Evolutionary conservation across 306 rosid species (phyloP).

Genomic region (Argentina anserina): DNA sequence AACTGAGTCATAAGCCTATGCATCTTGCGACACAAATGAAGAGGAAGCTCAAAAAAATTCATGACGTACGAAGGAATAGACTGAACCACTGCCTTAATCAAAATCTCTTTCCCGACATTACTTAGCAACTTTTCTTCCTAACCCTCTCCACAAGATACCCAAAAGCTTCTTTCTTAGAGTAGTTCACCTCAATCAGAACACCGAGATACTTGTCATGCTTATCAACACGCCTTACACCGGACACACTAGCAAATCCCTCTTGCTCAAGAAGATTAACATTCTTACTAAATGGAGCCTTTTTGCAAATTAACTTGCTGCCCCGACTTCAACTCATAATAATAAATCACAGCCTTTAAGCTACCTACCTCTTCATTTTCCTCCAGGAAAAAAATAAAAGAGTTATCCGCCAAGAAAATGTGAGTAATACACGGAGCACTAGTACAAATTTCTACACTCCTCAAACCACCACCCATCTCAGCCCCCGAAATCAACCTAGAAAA

Average conservation of each 20-base stretch:
- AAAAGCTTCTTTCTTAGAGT: not conserved
- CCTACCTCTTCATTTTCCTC: too few species aligned
- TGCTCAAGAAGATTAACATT: not conserved
- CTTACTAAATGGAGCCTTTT: not conserved
- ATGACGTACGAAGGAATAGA: not conserved
- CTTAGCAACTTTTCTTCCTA: not conserved
- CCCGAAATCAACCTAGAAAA: too few species aligned
- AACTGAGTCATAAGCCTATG: too few species aligned
- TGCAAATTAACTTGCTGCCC: not conserved
- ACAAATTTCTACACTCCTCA: too few species aligned
- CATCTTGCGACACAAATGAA: not conserved
- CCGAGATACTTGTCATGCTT: not conserved
- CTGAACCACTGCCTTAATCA: not conserved
- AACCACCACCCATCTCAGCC: too few species aligned
- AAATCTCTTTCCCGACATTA: not conserved
- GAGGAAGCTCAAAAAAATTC: not conserved
- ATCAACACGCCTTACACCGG: not conserved
- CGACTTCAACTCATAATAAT: not conserved
- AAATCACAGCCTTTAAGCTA: too few species aligned
- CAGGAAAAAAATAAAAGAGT: too few species aligned
- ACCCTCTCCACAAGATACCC: not conserved
- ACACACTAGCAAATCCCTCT: not conserved
- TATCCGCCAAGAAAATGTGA: too few species aligned
- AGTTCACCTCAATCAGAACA: not conserved
- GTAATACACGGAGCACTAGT: too few species aligned